Base-by-base conservation (phyloP, 495 filamentous ascomycete species). In the Melanomma pulvis-pyrius region DNA sequence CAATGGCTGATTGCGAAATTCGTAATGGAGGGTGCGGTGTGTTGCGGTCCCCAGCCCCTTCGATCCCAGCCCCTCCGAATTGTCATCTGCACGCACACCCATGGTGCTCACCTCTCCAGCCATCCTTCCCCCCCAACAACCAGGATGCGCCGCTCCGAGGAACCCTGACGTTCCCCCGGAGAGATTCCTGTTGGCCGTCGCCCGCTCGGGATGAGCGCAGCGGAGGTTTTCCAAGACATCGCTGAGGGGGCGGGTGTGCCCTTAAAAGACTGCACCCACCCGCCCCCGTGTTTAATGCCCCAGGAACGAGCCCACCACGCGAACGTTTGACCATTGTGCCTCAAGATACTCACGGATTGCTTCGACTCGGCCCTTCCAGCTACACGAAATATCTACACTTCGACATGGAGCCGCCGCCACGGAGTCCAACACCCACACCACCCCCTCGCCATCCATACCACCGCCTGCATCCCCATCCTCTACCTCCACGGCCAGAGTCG, bases 351-450 rank as follows among this genome's bases (percentile, higher is more conserved):
- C 3, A 44, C 39, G 39, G 17, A 44, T n/a, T 44, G n/a, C 39
- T 44, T 15, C 39, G 39, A 15, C 2, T 44, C 3, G 5, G 39
- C 9, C 2, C 9, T 44, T 11, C 39, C 3, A 44, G 32, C 6
- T 36, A 13, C 32, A 11, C 9, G 8, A 3, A 44, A 15, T 44
- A 44, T n/a, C 9, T 3, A 44, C 9, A n/a, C 39, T 44, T 44
- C 39, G n/a, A 12, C 51, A 54, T 54, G 25, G 51, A 54, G 28
- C 24, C 8, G 28, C 25, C 29, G 22, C 3, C 3, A 3, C 29
- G 17, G 25, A 29, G 24, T 17, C 51, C 59, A 39, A 61, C 59
- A 13, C 59, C 59, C 11, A 47, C 59, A 24, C 15, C 41, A 32
- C 46, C 59, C 5, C 19, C 25, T 7, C 59, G 46, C 24, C 29